Conservation (phyloP, 768 basidiomycete species). For the Amanita jacksonii region DNA sequence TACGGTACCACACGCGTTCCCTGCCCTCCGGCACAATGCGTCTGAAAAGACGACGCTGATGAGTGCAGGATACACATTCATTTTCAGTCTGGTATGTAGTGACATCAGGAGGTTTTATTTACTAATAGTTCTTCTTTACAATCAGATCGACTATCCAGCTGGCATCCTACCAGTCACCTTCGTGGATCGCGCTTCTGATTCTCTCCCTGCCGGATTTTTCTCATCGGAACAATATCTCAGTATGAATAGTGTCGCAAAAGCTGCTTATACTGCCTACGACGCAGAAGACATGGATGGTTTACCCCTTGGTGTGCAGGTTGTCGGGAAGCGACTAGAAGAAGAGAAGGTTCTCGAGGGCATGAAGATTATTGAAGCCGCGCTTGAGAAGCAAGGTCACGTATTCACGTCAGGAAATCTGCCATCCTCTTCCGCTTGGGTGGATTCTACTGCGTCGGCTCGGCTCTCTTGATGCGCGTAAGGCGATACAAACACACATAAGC, state of each 20-base stretch:
- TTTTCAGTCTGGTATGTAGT: conserved; percentile 51
- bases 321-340: conserved; percentile 56
- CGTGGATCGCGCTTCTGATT: conserved; percentile 32
- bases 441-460: conserved; percentile 5
- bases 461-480: not conserved
- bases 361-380: conserved; percentile 38
- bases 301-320: conserved; percentile 58
- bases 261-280: conserved; percentile 44
- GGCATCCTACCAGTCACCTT: conserved; percentile 52
- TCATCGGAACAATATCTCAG: conserved; percentile 21
- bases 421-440: not conserved
- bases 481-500: not conserved
- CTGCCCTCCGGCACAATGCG: conserved; percentile 45
- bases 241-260: conserved; percentile 25
- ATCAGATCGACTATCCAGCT: conserved; percentile 43
- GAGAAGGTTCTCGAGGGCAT: conserved; percentile 67
- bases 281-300: conserved; percentile 56
- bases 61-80: conserved; percentile 52
- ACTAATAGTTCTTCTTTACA: conserved; percentile 1
- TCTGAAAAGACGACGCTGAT: conserved; percentile 44
- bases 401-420: conserved; percentile 11
- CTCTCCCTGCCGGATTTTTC: conserved; percentile 24
- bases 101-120: too few relatives aligned
- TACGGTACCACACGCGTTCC: conserved; percentile 52
- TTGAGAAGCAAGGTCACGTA: conserved; percentile 21